phyloP scores from a whole-genome alignment of 108 stramenopile species.

The Fistulifera pelliculosa region DNA sequence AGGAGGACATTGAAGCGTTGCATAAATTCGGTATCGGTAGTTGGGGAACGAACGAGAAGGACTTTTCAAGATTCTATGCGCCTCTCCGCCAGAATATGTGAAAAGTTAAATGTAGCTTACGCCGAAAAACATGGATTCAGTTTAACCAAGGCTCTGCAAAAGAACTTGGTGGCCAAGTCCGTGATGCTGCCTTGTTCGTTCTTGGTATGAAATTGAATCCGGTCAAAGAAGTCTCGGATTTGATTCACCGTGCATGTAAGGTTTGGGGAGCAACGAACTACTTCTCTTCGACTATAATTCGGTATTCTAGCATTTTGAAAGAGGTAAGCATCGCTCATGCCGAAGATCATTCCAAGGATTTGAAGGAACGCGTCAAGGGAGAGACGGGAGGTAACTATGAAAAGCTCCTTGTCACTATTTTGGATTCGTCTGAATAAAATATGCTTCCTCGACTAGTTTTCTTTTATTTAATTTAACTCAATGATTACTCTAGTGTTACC shows the following conservation, averaged over 20 bases:
- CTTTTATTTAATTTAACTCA: too few species aligned
- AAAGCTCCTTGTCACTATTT: constrained; percentile 29
- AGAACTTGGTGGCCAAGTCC: constrained; percentile 40
- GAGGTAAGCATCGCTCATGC: constrained; percentile 38
- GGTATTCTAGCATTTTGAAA: constrained; percentile 38
- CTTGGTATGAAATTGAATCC: constrained; percentile 52
- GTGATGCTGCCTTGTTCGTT: constrained; percentile 30
- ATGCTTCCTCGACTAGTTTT: too few species aligned
- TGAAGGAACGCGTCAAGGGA: constrained; percentile 30
- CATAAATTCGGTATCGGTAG: constrained; percentile 45
- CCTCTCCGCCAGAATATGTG: constrained; percentile 23
- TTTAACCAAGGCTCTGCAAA: constrained; percentile 45
- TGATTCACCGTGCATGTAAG: constrained; percentile 47
- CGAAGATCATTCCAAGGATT: constrained; percentile 30
- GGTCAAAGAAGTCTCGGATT: constrained; percentile 37
- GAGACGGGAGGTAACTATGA: constrained; percentile 43
- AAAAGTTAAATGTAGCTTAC: constrained; percentile 25
- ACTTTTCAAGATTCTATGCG: constrained; percentile 35
- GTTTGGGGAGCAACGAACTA: constrained; percentile 50
- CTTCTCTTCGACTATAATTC: constrained; percentile 41
- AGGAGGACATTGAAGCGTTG: constrained; percentile 38
- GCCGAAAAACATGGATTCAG: constrained; percentile 46
- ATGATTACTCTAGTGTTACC: too few species aligned
- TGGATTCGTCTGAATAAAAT: constrained; percentile 19
- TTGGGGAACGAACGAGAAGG: constrained; percentile 46